Conservation (phyloP, 768 basidiomycete genomes). For the Candolleomyces eurysporus region DNA sequence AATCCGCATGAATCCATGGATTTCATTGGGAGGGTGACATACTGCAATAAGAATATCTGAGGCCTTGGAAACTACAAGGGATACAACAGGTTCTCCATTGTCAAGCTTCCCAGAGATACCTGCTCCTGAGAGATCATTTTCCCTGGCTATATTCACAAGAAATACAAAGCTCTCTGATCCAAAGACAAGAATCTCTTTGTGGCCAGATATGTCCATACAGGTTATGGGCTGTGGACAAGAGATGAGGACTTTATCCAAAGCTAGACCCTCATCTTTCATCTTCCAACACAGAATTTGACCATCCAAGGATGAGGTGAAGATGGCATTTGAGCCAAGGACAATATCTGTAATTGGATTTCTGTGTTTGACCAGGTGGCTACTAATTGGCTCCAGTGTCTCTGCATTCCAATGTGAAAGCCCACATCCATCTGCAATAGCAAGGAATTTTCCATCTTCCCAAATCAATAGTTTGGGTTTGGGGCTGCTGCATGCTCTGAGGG, state of each 20-base stretch:
- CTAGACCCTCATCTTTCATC: neutral
- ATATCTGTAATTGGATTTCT: neutral
- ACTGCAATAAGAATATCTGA: neutral
- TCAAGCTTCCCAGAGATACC: too few species aligned
- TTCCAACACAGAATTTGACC: neutral
- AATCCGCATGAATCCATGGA: neutral
- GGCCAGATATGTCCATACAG: neutral
- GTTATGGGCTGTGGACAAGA: neutral
- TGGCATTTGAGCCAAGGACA: neutral
- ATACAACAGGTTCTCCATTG: neutral
- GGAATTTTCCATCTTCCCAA: neutral
- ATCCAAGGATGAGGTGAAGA: neutral
- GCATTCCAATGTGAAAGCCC: neutral
- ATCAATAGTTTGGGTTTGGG: neutral
- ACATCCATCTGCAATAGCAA: neutral
- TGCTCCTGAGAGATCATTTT: too few species aligned
- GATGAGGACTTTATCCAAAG: neutral
- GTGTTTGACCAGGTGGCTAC: neutral
- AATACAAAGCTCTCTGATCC: too few species aligned
- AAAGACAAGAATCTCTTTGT: too few species aligned
- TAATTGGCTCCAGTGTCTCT: neutral
- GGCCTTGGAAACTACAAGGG: neutral
- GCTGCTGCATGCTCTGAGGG: neutral
- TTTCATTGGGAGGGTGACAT: neutral
- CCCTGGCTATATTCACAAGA: too few species aligned